phyloP scores from a whole-genome alignment of 345 rosid genomes.

The Jatropha curcas region DNA sequence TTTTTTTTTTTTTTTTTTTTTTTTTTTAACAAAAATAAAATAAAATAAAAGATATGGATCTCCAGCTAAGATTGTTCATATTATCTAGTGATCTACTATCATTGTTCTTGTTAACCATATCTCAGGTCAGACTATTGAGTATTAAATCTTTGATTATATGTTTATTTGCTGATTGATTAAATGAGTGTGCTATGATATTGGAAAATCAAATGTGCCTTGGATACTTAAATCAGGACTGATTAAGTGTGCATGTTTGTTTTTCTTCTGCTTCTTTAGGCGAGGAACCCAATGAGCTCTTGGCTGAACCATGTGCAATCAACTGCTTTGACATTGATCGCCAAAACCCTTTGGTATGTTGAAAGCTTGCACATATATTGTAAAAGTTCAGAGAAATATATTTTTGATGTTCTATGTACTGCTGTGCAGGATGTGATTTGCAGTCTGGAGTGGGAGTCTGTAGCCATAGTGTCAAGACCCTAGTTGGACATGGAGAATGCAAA shows the following conservation, averaged over 20 bases:
- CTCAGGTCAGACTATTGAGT: background rate
- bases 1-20: too few relatives aligned
- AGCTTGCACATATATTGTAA: background rate
- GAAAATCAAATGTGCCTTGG: background rate
- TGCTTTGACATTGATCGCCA: slow-evolving; percentile 84
- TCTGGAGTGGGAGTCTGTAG: slow-evolving; percentile 91
- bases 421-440: slow-evolving; percentile 83
- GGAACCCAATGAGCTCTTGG: slow-evolving; percentile 68
- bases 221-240: slow-evolving; percentile 6
- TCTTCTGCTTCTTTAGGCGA: slow-evolving; percentile 49
- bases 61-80: background rate
- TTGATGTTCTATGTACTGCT: slow-evolving; percentile 3
- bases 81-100: background rate
- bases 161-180: background rate
- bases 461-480: slow-evolving; percentile 60
- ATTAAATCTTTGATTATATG: background rate
- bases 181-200: background rate
- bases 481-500: slow-evolving; percentile 6
- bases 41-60: slow-evolving; percentile 43
- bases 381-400: slow-evolving; percentile 9
- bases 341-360: slow-evolving; percentile 59
- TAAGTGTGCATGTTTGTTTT: background rate
- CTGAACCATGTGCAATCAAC: slow-evolving; percentile 92
- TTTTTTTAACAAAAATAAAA: too few relatives aligned
- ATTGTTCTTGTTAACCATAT: background rate